A percentile compares a stretch with the other conserved stretches of the same genome.
These are phyloP conservation scores for Colletotrichum neosansevieriae DNA, from an alignment of 2,329 filamentous ascomycete species.

Conservation along the genomic window DNA sequence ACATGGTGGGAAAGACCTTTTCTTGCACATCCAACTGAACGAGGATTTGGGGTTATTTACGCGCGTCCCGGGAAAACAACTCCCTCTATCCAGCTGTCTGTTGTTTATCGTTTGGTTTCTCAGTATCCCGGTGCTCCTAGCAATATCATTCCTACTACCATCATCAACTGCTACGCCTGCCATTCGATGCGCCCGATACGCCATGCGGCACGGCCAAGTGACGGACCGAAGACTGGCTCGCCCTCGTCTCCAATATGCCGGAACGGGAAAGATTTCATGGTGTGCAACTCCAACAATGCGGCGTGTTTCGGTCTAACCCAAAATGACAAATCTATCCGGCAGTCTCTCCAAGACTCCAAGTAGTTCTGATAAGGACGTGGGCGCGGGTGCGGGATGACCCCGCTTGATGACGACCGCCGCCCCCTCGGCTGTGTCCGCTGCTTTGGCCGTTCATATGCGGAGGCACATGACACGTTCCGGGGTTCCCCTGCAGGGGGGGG, in stretches of 20 bases:
- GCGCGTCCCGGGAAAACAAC: background rate
- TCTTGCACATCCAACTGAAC: background rate
- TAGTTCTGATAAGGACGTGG: conserved; percentile 28
- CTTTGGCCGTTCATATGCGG: background rate
- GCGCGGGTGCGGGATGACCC: conserved; percentile 29
- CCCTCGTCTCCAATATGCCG: background rate
- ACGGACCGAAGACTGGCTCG: background rate
- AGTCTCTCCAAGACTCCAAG: background rate
- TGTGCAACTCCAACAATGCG: conserved; percentile 1
- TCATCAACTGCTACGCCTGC: background rate
- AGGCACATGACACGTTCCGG: conserved; percentile 17
- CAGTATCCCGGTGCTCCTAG: background rate
- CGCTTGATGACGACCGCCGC: conserved; percentile 37
- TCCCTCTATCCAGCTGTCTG: conserved; percentile 1
- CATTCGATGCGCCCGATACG: conserved; percentile 5
- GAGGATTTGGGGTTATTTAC: conserved; percentile 6
- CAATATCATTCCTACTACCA: conserved; percentile 3
- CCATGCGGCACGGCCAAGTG: background rate
- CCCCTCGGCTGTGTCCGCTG: conserved; percentile 19
- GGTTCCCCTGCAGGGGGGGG: conserved; percentile 24
- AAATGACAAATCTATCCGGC: conserved; percentile 35
- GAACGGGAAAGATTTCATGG: conserved; percentile 34
- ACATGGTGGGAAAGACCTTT: conserved; percentile 25
- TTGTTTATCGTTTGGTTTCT: background rate
- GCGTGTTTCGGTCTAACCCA: conserved; percentile 25